Conservation (phyloP, 2,329 filamentous ascomycete genomes). For the Phialemonium atrogriseum region DNA sequence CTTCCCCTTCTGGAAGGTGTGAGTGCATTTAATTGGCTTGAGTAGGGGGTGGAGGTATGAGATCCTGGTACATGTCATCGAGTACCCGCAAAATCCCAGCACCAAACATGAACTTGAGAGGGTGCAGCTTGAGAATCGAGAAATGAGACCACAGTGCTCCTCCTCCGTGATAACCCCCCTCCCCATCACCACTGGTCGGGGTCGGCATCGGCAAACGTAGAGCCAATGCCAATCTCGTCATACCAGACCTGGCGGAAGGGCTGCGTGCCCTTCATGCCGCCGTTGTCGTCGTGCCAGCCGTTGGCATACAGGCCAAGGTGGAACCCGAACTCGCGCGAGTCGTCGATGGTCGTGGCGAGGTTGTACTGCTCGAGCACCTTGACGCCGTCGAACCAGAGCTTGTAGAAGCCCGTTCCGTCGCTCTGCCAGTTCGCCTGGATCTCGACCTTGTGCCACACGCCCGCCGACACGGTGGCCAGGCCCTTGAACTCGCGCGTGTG, state of each 20-base stretch:
- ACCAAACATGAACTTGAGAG: no score
- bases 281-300: slow-evolving; percentile 37
- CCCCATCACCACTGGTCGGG: slow-evolving; percentile 15
- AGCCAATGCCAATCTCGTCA: slow-evolving; percentile 37
- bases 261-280: slow-evolving; percentile 29
- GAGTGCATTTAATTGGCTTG: no score
- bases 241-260: slow-evolving; percentile 38
- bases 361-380: slow-evolving; percentile 31
- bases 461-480: slow-evolving; percentile 29
- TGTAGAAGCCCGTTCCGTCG: slow-evolving; percentile 33
- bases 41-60: no score
- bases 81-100: no score
- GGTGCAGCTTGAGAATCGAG: no score
- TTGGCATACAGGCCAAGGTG: slow-evolving; percentile 41
- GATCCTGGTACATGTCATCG: no score
- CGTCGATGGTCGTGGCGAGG: slow-evolving; percentile 35
- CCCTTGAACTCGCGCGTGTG: slow-evolving; percentile 18
- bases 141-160: no score
- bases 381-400: slow-evolving; percentile 36
- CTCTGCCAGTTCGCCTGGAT: slow-evolving; percentile 37
- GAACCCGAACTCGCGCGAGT: slow-evolving; percentile 35
- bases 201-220: slow-evolving; percentile 29
- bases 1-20: no score
- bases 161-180: no score
- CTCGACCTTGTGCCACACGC: slow-evolving; percentile 36